A percentile compares a stretch with the other conserved stretches of the same genome.
Conservation (phyloP, 371 early-diverging fungal species). For the Mortierella sp. region DNA sequence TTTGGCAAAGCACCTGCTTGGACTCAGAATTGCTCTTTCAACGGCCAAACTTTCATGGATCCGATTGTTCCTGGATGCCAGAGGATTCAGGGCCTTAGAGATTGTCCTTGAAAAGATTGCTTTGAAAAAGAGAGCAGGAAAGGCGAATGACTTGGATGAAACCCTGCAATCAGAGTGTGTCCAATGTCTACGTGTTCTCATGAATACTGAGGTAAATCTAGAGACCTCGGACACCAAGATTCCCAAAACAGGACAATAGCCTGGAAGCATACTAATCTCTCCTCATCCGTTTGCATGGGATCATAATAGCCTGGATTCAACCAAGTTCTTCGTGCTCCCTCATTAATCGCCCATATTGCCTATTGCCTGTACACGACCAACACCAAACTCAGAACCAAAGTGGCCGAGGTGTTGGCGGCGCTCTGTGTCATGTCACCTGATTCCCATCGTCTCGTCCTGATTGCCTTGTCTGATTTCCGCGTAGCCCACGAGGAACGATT, state of each 20-base stretch:
- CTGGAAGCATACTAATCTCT: background rate
- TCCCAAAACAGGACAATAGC: background rate
- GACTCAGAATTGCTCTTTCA: conserved; percentile 60
- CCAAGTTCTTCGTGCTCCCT: conserved; percentile 59
- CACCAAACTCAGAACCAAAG: conserved; percentile 58
- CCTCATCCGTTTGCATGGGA: background rate
- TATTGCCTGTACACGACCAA: conserved; percentile 56
- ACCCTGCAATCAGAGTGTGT: conserved; percentile 66
- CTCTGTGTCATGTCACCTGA: conserved; percentile 62
- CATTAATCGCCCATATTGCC: conserved; percentile 51
- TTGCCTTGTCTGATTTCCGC: conserved; percentile 64
- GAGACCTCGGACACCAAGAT: background rate
- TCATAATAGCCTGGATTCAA: conserved; percentile 62
- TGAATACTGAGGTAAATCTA: conserved; percentile 65
- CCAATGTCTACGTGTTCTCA: conserved; percentile 64
- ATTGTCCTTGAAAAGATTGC: conserved; percentile 61
- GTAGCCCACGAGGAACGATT: conserved; percentile 66
- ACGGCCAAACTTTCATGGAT: conserved; percentile 68
- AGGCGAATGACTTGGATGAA: conserved; percentile 55
- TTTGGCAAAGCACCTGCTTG: conserved; percentile 61
- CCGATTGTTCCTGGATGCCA: conserved; percentile 64
- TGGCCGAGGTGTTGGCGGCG: conserved; percentile 61
- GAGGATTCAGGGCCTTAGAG: conserved; percentile 62
- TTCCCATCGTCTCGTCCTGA: conserved; percentile 60
- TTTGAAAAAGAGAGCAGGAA: conserved; percentile 55